These are phyloP conservation scores for Pisolithus tinctorius DNA, from an alignment of 768 basidiomycete species.

Conservation along the genomic window DNA sequence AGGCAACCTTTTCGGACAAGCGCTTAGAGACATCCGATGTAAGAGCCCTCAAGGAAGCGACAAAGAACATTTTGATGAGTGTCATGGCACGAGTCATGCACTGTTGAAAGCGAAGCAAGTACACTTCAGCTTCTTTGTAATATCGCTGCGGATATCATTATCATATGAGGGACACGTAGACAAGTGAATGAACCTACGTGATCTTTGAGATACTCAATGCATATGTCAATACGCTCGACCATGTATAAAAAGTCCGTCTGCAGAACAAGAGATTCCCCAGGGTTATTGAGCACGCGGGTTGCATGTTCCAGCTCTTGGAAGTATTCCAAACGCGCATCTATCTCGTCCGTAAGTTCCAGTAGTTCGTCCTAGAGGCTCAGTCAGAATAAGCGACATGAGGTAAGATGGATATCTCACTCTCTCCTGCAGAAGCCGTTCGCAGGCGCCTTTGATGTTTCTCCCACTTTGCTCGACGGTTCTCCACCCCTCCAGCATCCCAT, in stretches of 20 bases:
- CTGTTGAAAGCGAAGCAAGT: conserved; percentile 94
- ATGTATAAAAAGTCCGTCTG: conserved; percentile 90
- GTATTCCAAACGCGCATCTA: conserved; percentile 77
- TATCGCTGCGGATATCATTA: conserved; percentile 51
- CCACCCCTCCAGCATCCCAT: conserved; percentile 80
- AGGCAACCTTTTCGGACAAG: conserved; percentile 61
- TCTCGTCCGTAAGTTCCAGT: conserved; percentile 74
- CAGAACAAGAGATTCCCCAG: conserved; percentile 86
- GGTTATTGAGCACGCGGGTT: conserved; percentile 89
- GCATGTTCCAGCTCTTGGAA: conserved; percentile 93
- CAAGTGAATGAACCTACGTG: conserved; percentile 52
- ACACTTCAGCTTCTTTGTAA: conserved; percentile 89
- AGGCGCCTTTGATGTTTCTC: conserved; percentile 83
- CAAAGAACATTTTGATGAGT: conserved; percentile 94
- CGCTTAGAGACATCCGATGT: conserved; percentile 72
- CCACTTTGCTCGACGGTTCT: conserved; percentile 89
- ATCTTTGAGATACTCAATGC: conserved; percentile 80
- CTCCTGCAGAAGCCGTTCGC: conserved; percentile 84
- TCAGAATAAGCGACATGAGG: neutral
- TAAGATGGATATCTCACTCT: conserved; percentile 46
- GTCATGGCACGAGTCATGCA: conserved; percentile 99
- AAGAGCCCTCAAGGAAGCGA: conserved; percentile 74
- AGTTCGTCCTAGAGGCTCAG: conserved; percentile 55
- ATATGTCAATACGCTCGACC: conserved; percentile 93
- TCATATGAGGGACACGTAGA: neutral